Evolutionary conservation across 768 basidiomycete genomes (phyloP).

Genomic region (Termitomyces titanicus): DNA sequence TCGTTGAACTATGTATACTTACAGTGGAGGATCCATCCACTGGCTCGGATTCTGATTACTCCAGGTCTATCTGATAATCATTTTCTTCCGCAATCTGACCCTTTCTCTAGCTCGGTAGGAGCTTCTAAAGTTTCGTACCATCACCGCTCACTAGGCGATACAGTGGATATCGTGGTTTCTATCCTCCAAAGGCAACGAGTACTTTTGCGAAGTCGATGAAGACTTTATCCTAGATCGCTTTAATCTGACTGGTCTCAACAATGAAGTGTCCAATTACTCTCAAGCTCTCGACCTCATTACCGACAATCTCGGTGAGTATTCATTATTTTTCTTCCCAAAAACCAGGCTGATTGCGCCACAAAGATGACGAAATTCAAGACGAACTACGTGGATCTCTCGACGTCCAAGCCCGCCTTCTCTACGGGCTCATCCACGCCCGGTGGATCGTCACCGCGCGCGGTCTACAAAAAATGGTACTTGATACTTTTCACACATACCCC

Average conservation of each 20-base stretch:
- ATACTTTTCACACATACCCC: background rate
- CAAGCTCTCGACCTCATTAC: slow-evolving; percentile 96
- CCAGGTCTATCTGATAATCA: slow-evolving; percentile 59
- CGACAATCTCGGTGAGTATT: slow-evolving; percentile 81
- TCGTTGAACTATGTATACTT: background rate
- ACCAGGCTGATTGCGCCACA: background rate
- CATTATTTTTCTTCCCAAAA: background rate
- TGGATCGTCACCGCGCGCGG: slow-evolving; percentile 97
- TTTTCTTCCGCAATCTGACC: slow-evolving; percentile 10
- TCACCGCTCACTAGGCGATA: slow-evolving; percentile 4
- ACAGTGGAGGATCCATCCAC: slow-evolving; percentile 85
- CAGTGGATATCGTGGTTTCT: slow-evolving; percentile 99
- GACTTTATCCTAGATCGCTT: slow-evolving; percentile 98
- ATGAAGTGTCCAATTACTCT: slow-evolving; percentile 91
- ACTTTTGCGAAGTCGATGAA: slow-evolving; percentile 99
- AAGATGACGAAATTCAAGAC: slow-evolving; percentile 94
- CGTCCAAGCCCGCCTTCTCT: slow-evolving; percentile 88
- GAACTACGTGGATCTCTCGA: slow-evolving; percentile 90
- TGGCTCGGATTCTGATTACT: slow-evolving; percentile 94
- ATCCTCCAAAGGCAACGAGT: slow-evolving; percentile 97
- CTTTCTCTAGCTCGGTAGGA: slow-evolving; percentile 33
- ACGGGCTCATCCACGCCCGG: slow-evolving; percentile 94
- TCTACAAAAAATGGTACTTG: slow-evolving; percentile 90
- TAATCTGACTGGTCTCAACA: slow-evolving; percentile 96
- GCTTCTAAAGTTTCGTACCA: background rate